Evolutionary conservation across 768 basidiomycete species (phyloP).

Genomic region (Kwoniella pini): DNA sequence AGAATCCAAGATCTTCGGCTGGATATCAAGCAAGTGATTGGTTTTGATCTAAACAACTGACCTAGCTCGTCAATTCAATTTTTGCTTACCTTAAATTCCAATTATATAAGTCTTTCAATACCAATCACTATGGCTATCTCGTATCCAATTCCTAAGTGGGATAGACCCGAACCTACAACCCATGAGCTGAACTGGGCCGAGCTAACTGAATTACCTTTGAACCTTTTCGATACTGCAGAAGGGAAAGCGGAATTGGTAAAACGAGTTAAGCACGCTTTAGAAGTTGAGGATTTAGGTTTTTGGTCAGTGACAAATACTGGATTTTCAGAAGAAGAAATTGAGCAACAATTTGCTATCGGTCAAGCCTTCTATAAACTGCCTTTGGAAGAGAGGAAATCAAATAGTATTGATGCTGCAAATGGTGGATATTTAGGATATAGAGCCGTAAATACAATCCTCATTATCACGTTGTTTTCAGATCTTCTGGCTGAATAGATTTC

Average conservation of each 20-base stretch:
- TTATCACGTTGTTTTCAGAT: background rate
- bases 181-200: constrained; percentile 54
- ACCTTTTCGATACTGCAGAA: constrained; percentile 28
- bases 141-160: constrained; percentile 30
- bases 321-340: constrained; percentile 56
- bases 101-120: too few relatives aligned
- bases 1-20: too few relatives aligned
- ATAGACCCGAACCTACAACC: constrained; percentile 35
- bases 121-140: constrained; percentile 23
- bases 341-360: constrained; percentile 55
- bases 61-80: too few relatives aligned
- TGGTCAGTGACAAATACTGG: constrained; percentile 55
- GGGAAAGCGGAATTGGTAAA: constrained; percentile 39
- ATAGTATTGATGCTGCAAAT: constrained; percentile 52
- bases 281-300: constrained; percentile 31
- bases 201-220: constrained; percentile 36
- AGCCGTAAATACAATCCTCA: constrained; percentile 40
- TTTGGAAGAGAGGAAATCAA: constrained; percentile 55
- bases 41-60: too few relatives aligned
- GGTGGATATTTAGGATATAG: constrained; percentile 57
- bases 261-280: constrained; percentile 28
- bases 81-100: too few relatives aligned
- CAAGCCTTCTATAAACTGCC: constrained; percentile 55
- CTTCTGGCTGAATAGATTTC: background rate
- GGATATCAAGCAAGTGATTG: too few relatives aligned